Evolutionary conservation across 1,284 basidiomycete genomes (phyloP).

Genomic region (Testicularia cyperi): DNA sequence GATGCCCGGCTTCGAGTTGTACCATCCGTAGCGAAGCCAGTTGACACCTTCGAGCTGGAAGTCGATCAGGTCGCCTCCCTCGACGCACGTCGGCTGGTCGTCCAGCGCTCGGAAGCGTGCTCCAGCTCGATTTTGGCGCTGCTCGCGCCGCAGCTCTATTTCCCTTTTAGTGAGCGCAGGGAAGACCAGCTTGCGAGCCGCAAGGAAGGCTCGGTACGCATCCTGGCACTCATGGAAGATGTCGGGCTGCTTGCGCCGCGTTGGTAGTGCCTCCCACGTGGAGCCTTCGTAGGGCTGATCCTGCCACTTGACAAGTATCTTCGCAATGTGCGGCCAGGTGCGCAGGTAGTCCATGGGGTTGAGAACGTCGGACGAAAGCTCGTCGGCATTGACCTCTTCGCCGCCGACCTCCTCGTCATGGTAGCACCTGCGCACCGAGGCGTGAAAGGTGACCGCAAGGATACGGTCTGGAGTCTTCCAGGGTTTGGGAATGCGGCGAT

Average conservation of each 20-base stretch:
- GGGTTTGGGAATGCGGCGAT: conserved; percentile 32
- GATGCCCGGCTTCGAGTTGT: conserved; percentile 79
- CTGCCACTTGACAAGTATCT: conserved; percentile 72
- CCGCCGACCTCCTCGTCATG: conserved; percentile 22
- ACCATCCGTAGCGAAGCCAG: conserved; percentile 68
- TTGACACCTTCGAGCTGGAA: conserved; percentile 82
- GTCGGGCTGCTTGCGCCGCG: conserved; percentile 66
- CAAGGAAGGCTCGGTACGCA: conserved; percentile 71
- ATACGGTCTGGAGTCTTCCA: conserved; percentile 47
- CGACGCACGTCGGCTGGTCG: conserved; percentile 62
- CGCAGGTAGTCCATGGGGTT: conserved; percentile 18
- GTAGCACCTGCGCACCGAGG: conserved; percentile 13
- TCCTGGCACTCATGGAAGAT: conserved; percentile 68
- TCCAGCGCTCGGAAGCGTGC: conserved; percentile 56
- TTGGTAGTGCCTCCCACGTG: conserved; percentile 82
- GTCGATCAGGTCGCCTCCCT: conserved; percentile 60
- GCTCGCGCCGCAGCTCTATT: conserved; percentile 44
- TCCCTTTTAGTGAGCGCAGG: conserved; percentile 62
- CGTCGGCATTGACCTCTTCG: conserved; percentile 18
- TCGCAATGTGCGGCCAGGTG: conserved; percentile 26
- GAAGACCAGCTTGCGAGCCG: conserved; percentile 69
- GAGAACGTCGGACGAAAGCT: conserved; percentile 10
- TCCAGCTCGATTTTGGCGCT: conserved; percentile 17
- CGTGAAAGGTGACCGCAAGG: conserved; percentile 32
- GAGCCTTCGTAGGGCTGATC: conserved; percentile 86